These are phyloP conservation scores for Biancaea sappan DNA, from an alignment of 306 rosid genomes.

Conservation along the genomic window DNA sequence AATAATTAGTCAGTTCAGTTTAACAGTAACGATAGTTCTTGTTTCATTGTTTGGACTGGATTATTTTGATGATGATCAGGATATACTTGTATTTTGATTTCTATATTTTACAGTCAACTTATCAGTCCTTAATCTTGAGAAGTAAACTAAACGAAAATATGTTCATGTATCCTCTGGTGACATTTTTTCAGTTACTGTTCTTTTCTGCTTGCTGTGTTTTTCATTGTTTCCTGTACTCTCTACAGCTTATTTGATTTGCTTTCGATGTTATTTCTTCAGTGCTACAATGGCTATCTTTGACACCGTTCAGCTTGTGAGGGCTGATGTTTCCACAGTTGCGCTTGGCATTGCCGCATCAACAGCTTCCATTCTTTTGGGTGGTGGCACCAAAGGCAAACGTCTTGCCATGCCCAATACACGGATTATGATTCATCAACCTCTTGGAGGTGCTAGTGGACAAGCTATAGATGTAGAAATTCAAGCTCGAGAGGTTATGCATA, in stretches of 20 bases:
- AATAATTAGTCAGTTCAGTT: background rate
- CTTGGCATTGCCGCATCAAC: slow-evolving; percentile 94
- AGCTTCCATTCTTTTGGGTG: slow-evolving; percentile 86
- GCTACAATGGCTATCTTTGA: slow-evolving; percentile 96
- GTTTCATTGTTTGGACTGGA: background rate
- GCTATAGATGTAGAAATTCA: slow-evolving; percentile 93
- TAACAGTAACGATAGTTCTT: background rate
- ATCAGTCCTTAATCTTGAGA: background rate
- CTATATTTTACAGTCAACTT: background rate
- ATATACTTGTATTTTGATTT: background rate
- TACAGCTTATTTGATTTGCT: slow-evolving; percentile 45
- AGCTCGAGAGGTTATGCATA: slow-evolving; percentile 86
- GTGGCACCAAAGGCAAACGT: slow-evolving; percentile 97
- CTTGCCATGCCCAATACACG: slow-evolving; percentile 95
- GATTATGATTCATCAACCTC: slow-evolving; percentile 93
- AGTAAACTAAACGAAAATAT: background rate
- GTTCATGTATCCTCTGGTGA: background rate
- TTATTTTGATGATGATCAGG: background rate
- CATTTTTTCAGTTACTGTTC: background rate
- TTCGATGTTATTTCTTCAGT: slow-evolving; percentile 46
- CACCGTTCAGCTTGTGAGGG: slow-evolving; percentile 92
- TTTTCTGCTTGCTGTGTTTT: background rate
- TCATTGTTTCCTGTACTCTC: slow-evolving; percentile 10
- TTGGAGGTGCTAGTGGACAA: slow-evolving; percentile 99
- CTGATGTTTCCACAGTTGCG: slow-evolving; percentile 91